A percentile compares a stretch with the other conserved stretches of the same genome.
phyloP scores from a whole-genome alignment of 208 protist species.

The Trypanosomatidae sp. region DNA sequence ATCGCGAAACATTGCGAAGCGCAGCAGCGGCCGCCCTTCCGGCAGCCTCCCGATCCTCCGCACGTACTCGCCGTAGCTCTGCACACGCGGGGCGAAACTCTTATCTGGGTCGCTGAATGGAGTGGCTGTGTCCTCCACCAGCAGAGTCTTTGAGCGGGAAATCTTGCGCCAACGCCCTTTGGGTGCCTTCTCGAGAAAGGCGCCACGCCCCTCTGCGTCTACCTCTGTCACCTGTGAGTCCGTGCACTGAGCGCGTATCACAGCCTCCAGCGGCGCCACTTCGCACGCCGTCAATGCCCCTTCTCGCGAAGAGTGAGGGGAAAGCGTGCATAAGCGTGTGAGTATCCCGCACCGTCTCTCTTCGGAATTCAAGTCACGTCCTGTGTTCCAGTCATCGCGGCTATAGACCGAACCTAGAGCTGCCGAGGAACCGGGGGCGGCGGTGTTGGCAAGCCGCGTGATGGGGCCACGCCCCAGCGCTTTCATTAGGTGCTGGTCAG shows the following conservation, averaged over 20 bases:
- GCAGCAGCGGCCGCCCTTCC: constrained; percentile 45
- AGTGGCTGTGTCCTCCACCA: constrained; percentile 61
- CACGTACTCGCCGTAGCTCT: constrained; percentile 83
- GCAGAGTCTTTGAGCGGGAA: constrained; percentile 50
- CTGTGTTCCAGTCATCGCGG: constrained; percentile 59
- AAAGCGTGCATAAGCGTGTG: constrained; percentile 15
- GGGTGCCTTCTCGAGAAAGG: constrained; percentile 46
- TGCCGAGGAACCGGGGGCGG: not conserved
- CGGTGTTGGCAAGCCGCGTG: constrained; percentile 20
- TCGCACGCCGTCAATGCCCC: not conserved
- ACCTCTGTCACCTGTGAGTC: constrained; percentile 85
- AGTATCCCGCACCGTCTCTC: constrained; percentile 63
- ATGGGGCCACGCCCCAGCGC: constrained; percentile 34
- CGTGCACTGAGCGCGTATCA: constrained; percentile 62
- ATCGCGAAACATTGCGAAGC: constrained; percentile 81
- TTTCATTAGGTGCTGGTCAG: constrained; percentile 23
- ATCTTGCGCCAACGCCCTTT: constrained; percentile 83
- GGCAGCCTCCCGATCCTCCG: constrained; percentile 52
- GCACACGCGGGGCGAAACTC: constrained; percentile 50
- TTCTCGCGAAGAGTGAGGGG: constrained; percentile 1
- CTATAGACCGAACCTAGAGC: constrained; percentile 17
- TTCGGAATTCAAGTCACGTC: constrained; percentile 47
- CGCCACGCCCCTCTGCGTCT: constrained; percentile 29
- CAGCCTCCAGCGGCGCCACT: constrained; percentile 20
- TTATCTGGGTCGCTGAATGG: constrained; percentile 73